Conservation (phyloP, 768 basidiomycete species). For the Gymnopilus dilepis region DNA sequence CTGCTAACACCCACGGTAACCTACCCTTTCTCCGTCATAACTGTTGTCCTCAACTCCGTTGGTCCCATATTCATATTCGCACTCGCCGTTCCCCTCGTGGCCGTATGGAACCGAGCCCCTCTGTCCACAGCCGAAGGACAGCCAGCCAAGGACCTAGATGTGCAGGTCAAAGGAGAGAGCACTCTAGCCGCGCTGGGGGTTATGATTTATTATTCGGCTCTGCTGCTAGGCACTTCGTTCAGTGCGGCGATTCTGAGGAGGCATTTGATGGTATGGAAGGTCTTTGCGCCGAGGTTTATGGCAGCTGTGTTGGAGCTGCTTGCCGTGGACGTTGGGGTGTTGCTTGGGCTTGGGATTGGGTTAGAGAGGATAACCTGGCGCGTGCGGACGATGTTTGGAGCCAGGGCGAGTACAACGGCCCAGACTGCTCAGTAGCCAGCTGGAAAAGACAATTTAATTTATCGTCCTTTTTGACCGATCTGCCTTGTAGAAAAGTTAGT, state of each 20-base stretch:
- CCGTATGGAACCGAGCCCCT: constrained; percentile 85
- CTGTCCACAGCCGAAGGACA: constrained; percentile 28
- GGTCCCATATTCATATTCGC: constrained; percentile 72
- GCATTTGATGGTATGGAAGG: constrained; percentile 99
- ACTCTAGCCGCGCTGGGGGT: constrained; percentile 64
- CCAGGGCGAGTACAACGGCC: background rate
- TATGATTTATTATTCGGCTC: constrained; percentile 68
- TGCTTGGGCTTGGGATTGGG: constrained; percentile 68
- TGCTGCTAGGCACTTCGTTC: constrained; percentile 72
- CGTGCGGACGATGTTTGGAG: constrained; percentile 15
- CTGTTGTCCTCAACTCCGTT: constrained; percentile 78
- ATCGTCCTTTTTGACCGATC: too few relatives aligned
- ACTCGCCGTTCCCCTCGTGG: constrained; percentile 72
- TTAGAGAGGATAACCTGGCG: constrained; percentile 45
- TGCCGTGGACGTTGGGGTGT: constrained; percentile 70
- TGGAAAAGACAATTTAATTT: background rate
- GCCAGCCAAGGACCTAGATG: constrained; percentile 31
- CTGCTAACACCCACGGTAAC: constrained; percentile 69
- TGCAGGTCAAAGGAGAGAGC: constrained; percentile 42
- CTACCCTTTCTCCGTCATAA: constrained; percentile 76
- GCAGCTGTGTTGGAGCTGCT: constrained; percentile 67
- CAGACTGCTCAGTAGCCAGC: background rate
- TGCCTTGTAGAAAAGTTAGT: too few relatives aligned
- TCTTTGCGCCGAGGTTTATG: constrained; percentile 97
- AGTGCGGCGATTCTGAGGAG: constrained; percentile 78